phyloP scores from a whole-genome alignment of 139 green algal species.

The Raphidocelis subcapitata region DNA sequence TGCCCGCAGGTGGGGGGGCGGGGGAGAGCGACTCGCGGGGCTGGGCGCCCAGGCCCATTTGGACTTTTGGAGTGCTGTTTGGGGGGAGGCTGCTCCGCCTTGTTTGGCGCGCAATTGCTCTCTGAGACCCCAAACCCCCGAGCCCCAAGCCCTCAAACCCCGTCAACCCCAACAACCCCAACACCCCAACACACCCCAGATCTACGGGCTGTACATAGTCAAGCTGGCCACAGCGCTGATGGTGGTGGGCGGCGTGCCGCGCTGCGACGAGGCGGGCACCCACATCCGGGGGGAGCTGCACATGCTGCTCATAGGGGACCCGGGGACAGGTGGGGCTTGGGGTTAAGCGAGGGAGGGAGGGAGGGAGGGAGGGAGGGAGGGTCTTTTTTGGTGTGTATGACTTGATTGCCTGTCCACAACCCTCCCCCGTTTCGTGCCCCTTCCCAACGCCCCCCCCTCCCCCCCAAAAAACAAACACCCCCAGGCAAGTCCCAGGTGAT shows the following conservation, averaged over 20 bases:
- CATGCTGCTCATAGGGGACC: slow-evolving; percentile 91
- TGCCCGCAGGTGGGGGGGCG: slow-evolving; percentile 62
- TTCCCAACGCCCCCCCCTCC: too few relatives aligned
- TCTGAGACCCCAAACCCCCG: slow-evolving; percentile 10
- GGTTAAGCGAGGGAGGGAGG: not conserved
- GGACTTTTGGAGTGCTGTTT: not conserved
- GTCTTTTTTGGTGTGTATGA: not conserved
- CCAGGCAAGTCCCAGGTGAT: slow-evolving; percentile 57
- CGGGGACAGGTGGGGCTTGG: slow-evolving; percentile 66
- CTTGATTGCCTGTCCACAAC: too few relatives aligned
- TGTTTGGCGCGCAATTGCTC: not conserved
- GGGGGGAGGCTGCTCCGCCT: too few relatives aligned
- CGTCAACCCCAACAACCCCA: not conserved
- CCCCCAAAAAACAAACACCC: too few relatives aligned
- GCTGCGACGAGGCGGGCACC: slow-evolving; percentile 31
- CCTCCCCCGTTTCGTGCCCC: too few relatives aligned
- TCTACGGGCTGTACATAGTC: slow-evolving; percentile 68
- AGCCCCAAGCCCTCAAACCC: too few relatives aligned
- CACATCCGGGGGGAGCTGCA: slow-evolving; percentile 76
- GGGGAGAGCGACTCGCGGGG: too few relatives aligned
- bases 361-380: not conserved
- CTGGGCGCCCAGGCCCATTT: too few relatives aligned
- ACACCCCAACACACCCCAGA: slow-evolving; percentile 10
- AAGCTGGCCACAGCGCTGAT: slow-evolving; percentile 82
- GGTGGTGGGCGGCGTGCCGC: slow-evolving; percentile 73